Conservation (phyloP, 495 filamentous ascomycete species). For the Aspergillus hancockii region DNA sequence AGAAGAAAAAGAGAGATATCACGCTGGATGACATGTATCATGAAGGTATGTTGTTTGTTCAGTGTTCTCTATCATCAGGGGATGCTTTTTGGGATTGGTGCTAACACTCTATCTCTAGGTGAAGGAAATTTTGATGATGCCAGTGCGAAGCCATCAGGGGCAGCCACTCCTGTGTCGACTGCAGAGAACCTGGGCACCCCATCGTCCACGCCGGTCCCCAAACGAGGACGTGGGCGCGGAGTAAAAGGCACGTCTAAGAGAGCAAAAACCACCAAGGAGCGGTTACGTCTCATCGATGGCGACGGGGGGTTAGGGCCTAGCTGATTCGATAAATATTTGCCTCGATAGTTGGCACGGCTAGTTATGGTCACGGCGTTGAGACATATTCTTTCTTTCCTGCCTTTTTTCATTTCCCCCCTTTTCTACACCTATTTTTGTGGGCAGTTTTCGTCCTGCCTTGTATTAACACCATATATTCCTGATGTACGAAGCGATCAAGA, state of each 20-base stretch:
- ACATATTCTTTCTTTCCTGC: slow-evolving; percentile 11
- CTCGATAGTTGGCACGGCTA: slow-evolving; percentile 21
- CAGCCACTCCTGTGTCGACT: slow-evolving; percentile 72
- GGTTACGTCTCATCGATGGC: slow-evolving; percentile 84
- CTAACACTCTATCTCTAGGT: slow-evolving; percentile 51
- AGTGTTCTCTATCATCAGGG: neutral
- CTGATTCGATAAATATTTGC: slow-evolving; percentile 24
- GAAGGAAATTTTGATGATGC: slow-evolving; percentile 92
- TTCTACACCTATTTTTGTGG: slow-evolving; percentile 13
- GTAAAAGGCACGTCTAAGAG: slow-evolving; percentile 69
- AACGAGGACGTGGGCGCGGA: slow-evolving; percentile 53
- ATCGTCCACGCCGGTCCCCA: slow-evolving; percentile 48
- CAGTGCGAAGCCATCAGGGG: slow-evolving; percentile 75
- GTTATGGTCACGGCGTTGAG: slow-evolving; percentile 36
- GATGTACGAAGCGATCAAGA: neutral
- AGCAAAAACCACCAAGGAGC: slow-evolving; percentile 87
- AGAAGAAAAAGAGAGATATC: slow-evolving; percentile 71
- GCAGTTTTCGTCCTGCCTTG: slow-evolving; percentile 22
- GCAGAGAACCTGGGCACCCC: slow-evolving; percentile 49
- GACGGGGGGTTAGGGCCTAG: slow-evolving; percentile 48
- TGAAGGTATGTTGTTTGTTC: slow-evolving; percentile 67
- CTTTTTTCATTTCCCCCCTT: slow-evolving; percentile 19
- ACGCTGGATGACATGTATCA: slow-evolving; percentile 98
- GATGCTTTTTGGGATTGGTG: neutral
- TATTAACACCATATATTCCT: slow-evolving; percentile 19